Evolutionary conservation across 345 rosid species (phyloP).

Genomic region (Pelargonium nanum): DNA sequence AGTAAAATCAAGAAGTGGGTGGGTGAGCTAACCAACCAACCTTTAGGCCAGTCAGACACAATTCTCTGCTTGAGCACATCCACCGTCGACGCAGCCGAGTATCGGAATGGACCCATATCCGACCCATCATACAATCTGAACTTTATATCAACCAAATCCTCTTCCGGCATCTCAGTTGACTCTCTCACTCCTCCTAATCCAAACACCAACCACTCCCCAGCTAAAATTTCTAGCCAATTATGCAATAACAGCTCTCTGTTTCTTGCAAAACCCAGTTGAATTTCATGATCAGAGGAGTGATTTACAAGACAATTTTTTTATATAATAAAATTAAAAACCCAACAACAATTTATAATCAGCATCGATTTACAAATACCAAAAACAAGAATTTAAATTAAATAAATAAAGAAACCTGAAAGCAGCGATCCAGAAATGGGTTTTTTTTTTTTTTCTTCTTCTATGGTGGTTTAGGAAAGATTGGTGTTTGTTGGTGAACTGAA

Average conservation of each 20-base stretch:
- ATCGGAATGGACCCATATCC: slow-evolving; percentile 83
- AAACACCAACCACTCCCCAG: background rate
- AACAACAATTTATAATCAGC: background rate
- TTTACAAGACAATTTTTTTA: no score
- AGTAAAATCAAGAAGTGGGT: background rate
- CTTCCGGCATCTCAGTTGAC: slow-evolving; percentile 68
- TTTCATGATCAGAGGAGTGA: no score
- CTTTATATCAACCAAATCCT: slow-evolving; percentile 67
- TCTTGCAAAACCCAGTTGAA: background rate
- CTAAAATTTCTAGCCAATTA: no score
- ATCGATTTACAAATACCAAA: background rate
- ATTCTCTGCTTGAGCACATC: slow-evolving; percentile 84
- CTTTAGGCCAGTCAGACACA: slow-evolving; percentile 94
- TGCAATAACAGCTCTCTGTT: background rate
- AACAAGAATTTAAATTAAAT: background rate
- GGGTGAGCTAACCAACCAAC: slow-evolving; percentile 17
- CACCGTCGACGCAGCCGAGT: slow-evolving; percentile 69
- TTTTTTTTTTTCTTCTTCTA: background rate
- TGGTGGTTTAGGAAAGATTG: slow-evolving; percentile 21
- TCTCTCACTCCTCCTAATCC: slow-evolving; percentile 10
- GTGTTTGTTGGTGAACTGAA: slow-evolving; percentile 28
- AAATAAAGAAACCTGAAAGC: background rate
- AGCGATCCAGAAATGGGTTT: background rate
- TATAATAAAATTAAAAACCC: background rate
- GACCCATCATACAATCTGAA: slow-evolving; percentile 90